These are phyloP conservation scores for Syncephalastrum contaminatum DNA, from an alignment of 371 early-diverging fungal species.

Conservation along the genomic window DNA sequence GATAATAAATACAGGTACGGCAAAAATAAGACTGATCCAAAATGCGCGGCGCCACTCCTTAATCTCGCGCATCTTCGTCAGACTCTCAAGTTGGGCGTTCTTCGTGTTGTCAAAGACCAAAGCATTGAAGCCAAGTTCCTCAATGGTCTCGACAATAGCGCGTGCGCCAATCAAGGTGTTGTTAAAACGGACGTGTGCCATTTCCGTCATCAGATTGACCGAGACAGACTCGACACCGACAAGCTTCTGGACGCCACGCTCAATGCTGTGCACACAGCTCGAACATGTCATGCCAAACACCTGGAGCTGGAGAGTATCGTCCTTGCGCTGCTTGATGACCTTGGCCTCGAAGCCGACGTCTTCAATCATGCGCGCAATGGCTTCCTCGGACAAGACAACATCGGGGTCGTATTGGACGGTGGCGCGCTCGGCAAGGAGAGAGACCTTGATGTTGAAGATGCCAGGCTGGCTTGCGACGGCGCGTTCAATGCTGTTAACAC, in stretches of 20 bases:
- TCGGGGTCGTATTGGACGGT: constrained; percentile 64
- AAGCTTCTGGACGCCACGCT: constrained; percentile 56
- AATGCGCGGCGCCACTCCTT: constrained; percentile 76
- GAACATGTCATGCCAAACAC: constrained; percentile 94
- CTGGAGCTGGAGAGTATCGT: constrained; percentile 59
- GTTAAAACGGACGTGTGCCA: constrained; percentile 70
- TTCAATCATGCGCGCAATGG: constrained; percentile 66
- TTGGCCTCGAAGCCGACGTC: constrained; percentile 85
- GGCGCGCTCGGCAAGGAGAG: constrained; percentile 82
- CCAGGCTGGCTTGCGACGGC: constrained; percentile 49
- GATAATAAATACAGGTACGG: constrained; percentile 82
- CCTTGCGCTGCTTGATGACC: constrained; percentile 28
- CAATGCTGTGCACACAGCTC: constrained; percentile 77
- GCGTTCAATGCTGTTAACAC: constrained; percentile 79
- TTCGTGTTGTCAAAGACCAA: constrained; percentile 55
- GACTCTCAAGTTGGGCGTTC: constrained; percentile 86
- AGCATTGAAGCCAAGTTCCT: constrained; percentile 86
- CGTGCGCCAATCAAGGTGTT: constrained; percentile 67
- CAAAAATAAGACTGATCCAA: constrained; percentile 60
- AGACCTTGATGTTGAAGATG: constrained; percentile 56
- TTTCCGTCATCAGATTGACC: constrained; percentile 78
- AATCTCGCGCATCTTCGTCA: constrained; percentile 86
- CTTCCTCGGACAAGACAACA: constrained; percentile 18
- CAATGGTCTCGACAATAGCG: constrained; percentile 76
- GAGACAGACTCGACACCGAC: constrained; percentile 65